Evolutionary conservation across 164 flowering plant species (phyloP), one percentile per base, ranked within the genome.

Genomic region (Umbellularia californica): DNA sequence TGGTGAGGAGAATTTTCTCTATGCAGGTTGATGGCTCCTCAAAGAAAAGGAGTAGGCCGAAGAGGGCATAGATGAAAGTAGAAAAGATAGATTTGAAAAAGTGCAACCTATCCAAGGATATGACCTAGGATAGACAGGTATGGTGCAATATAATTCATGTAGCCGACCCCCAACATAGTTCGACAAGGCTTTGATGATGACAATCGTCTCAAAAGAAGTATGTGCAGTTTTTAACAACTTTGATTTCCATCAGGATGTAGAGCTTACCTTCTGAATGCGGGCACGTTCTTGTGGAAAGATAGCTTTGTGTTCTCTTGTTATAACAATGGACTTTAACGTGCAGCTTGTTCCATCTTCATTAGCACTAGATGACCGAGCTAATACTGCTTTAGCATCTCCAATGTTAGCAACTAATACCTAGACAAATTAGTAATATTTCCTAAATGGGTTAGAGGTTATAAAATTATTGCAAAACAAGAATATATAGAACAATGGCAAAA

Each of bases 341-440:
- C 27, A 68, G 77, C 69, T 81, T 70, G 72, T 63, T 62, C 77
- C 83, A 75, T 83, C 85, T 78, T 76, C 87, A 81, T 88, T 87
- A 35, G 76, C 73, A 23, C 74, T 51, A 68, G 85, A 75, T 69
- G 88, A 90, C 58, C 95, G 81, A 63, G 95, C 95, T 58, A 92
- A 80, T 67, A 94, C 94, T 62, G 95, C 98, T 80, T 94, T 94
- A 72, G 98, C 95, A 86, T 94, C 98, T 60, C 98, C 98, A 78
- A 92, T 80, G 71, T 94, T 94, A 58, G 98, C 98, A 79, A 94
- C 84, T 72, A 94, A 90, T 76, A 89, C 97, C 98, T 92, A 78
- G 10, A 76, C 58, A 71, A 28, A 71, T 28, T 47, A n/a, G 50
- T 35, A n/a, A 70, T 19, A 6, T 30, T 64, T 17, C 25, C 22